Evolutionary conservation across 768 basidiomycete genomes (phyloP).

Genomic region (Russula emetica): DNA sequence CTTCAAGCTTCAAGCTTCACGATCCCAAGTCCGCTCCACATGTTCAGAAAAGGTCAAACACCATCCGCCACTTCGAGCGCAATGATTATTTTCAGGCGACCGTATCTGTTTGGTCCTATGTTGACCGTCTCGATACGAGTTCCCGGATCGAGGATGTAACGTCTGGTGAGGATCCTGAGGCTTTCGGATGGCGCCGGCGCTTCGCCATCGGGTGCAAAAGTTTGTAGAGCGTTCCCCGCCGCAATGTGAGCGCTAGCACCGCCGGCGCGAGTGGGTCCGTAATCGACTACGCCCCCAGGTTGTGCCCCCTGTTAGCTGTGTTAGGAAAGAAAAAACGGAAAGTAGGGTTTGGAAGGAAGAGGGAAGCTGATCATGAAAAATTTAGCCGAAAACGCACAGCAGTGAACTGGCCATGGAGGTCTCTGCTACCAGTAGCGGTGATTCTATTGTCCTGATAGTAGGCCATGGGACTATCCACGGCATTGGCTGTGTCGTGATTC

Average conservation of each 20-base stretch:
- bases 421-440: neutral
- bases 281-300: too few species aligned
- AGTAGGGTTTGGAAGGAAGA: neutral
- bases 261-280: neutral
- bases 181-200: neutral
- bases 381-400: neutral
- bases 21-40: neutral
- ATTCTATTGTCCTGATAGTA: neutral
- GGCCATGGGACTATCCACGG: neutral
- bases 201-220: neutral
- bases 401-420: neutral
- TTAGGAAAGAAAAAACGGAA: neutral
- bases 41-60: neutral
- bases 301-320: neutral
- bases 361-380: neutral
- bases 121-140: constrained; percentile 2
- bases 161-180: neutral
- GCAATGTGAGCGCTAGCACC: neutral
- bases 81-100: constrained; percentile 1
- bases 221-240: neutral
- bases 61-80: constrained; percentile 8
- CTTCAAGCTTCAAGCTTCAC: neutral
- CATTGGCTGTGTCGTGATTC: neutral
- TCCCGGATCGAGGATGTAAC: constrained; percentile 3
- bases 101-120: neutral